Conservation (phyloP, 495 filamentous ascomycete genomes). For the Neurospora discreta region DNA sequence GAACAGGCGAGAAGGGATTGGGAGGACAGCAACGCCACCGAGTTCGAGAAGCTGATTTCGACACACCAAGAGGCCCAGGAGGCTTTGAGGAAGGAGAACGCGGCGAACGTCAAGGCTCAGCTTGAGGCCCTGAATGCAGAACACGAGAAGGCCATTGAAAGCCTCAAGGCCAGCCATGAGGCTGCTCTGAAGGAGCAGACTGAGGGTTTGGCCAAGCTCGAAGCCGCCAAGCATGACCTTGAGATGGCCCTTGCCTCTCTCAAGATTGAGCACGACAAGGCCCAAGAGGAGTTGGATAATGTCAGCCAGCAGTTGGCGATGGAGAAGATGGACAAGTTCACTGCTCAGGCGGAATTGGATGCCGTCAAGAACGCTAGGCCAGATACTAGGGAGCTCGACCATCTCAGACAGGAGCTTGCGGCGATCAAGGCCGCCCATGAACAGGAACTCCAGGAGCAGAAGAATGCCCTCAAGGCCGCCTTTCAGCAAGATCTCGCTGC, state of each 20-base stretch:
- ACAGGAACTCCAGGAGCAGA: conserved; percentile 16
- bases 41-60: conserved; percentile 37
- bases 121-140: conserved; percentile 30
- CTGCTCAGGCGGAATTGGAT: conserved; percentile 43
- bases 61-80: conserved; percentile 33
- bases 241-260: conserved; percentile 11
- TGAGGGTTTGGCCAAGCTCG: conserved; percentile 14
- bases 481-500: conserved; percentile 23
- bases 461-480: conserved; percentile 25
- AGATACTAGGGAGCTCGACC: conserved; percentile 35
- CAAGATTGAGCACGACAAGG: conserved; percentile 25
- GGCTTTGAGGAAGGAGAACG: conserved; percentile 24
- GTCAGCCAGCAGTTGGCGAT: conserved; percentile 38
- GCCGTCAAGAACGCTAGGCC: conserved; percentile 39
- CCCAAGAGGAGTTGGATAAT: conserved; percentile 30
- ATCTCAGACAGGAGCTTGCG: conserved; percentile 30
- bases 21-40: conserved; percentile 33
- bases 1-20: conserved; percentile 30
- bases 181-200: conserved; percentile 3
- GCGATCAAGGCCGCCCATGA: conserved; percentile 11
- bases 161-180: conserved; percentile 30
- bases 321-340: conserved; percentile 45
- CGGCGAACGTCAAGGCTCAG: conserved; percentile 19
- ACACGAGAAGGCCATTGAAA: conserved; percentile 31
- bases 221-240: conserved; percentile 13